Percentiles rank a stretch among this genome's conserved stretches.
Conservation (phyloP, 495 filamentous ascomycete genomes). For the Penicillium waksmanii region DNA sequence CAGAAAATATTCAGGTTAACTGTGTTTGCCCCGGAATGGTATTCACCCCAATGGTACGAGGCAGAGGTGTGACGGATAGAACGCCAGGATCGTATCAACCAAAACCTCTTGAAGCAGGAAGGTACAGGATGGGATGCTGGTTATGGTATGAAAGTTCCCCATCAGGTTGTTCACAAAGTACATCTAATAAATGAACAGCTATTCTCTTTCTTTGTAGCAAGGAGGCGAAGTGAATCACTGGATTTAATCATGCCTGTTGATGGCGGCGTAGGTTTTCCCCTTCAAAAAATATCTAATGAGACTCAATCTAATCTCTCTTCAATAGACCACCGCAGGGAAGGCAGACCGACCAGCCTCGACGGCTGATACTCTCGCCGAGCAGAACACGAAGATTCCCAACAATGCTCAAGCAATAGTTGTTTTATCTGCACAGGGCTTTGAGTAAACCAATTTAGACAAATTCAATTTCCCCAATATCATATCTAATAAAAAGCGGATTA, state of each 20-base stretch:
- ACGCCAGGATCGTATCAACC: conserved; percentile 17
- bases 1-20: conserved; percentile 51
- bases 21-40: conserved; percentile 51
- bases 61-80: conserved; percentile 14
- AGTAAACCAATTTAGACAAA: too few species aligned
- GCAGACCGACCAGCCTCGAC: conserved; percentile 13
- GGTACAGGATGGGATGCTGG: conserved; percentile 9
- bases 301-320: not conserved
- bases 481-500: too few species aligned
- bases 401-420: conserved; percentile 3
- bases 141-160: conserved; percentile 3
- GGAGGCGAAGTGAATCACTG: conserved; percentile 49
- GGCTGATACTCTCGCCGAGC: conserved; percentile 9
- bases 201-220: conserved; percentile 39
- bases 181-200: not conserved
- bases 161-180: not conserved
- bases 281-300: not conserved
- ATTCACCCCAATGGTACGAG: conserved; percentile 17
- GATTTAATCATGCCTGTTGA: conserved; percentile 41
- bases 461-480: too few species aligned
- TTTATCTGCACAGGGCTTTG: not conserved
- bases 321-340: conserved; percentile 15
- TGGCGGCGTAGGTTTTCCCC: conserved; percentile 17
- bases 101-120: conserved; percentile 4
- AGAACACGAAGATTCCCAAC: conserved; percentile 13